Base-by-base conservation (phyloP, 2,329 filamentous ascomycete genomes). In the Coniochaeta hoffmannii region DNA sequence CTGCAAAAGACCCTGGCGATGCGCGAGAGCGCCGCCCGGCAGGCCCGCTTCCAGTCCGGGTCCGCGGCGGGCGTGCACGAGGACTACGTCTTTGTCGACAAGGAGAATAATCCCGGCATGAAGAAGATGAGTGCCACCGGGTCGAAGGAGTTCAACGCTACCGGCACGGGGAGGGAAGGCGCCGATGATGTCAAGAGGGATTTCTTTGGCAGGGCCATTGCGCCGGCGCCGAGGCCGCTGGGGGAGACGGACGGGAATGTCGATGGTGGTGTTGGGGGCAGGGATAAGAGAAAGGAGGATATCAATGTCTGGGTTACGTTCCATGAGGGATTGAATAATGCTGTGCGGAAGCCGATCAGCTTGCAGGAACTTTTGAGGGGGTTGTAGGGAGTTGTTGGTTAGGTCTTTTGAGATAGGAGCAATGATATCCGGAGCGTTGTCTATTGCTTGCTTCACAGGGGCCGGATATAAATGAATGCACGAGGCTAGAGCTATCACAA, bases 321-420 rank as follows among this genome's bases (percentile, higher is more conserved):
- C 69, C 86, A 96, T 65, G 92, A 97, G 73, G 92, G 92, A 0
- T 85, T 90, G 67, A 94, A 90, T 55, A 96, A 97, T 77, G 92
- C 92, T 11, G 92, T 97, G 58, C 80, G 88, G 69, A 96, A 96
- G 69, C 89, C 90, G 2, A 85, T 97, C 59, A 88, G 88, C 9
- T 69, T 96, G 68, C 79, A 82, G 58, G 92, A 96, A 69, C 81
- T 97, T 63, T 72, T 96, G 76, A 78, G 76, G 55, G 86, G 82
- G 3, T 65, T 91, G 56, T 88, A 70, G 61, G 57, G 22, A 8
- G 19, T 17, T 11, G 8, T 44, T 5, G 8, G 36, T 26, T 26
- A 3, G 4, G 19, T 4, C 19, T 44, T 44, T 3, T 24, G 30
- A 12, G 30, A 32, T 32, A 8, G 30, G 30, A 32, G 30, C 30